A percentile compares a stretch with the other conserved stretches of the same genome.
phyloP scores from a whole-genome alignment of 495 filamentous ascomycete genomes.

The Penicillium longicatenatum region DNA sequence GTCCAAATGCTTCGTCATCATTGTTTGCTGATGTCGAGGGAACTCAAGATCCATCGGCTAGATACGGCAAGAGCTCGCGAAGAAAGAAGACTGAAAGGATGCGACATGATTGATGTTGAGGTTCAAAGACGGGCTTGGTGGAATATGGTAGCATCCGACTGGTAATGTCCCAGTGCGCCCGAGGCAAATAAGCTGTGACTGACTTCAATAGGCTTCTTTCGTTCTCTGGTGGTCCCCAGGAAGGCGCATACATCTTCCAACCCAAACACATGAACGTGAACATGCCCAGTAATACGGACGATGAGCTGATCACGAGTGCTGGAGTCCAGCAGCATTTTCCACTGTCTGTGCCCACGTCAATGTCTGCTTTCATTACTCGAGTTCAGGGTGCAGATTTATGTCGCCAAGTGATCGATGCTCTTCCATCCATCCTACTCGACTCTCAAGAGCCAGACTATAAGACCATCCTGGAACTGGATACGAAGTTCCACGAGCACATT shows the following conservation, averaged over 20 bases:
- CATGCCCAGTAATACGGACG: conserved; percentile 31
- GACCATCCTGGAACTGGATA: conserved; percentile 26
- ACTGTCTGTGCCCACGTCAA: conserved; percentile 21
- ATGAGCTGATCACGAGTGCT: conserved; percentile 23
- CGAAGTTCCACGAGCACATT: conserved; percentile 21
- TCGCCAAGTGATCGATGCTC: conserved; percentile 32
- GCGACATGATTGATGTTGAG: conserved; percentile 31
- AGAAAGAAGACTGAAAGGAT: conserved; percentile 27
- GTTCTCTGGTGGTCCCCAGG: conserved; percentile 27
- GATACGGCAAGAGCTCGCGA: conserved; percentile 26
- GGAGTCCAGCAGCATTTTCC: conserved; percentile 16
- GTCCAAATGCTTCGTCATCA: conserved; percentile 25
- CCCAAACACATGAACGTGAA: conserved; percentile 37
- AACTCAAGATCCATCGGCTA: conserved; percentile 29
- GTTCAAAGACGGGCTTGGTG: conserved; percentile 37
- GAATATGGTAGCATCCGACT: conserved; percentile 36
- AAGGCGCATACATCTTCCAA: conserved; percentile 31
- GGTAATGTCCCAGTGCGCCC: conserved; percentile 15
- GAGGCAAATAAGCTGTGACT: not conserved
- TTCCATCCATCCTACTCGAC: conserved; percentile 25
- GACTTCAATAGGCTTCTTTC: conserved; percentile 25
- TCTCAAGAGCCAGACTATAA: conserved; percentile 25
- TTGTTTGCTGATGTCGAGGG: conserved; percentile 27
- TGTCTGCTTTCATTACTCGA: conserved; percentile 28
- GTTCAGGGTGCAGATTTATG: conserved; percentile 27